Evolutionary conservation across 2,329 filamentous ascomycete genomes (phyloP).

Genomic region (Neofusicoccum sp.): DNA sequence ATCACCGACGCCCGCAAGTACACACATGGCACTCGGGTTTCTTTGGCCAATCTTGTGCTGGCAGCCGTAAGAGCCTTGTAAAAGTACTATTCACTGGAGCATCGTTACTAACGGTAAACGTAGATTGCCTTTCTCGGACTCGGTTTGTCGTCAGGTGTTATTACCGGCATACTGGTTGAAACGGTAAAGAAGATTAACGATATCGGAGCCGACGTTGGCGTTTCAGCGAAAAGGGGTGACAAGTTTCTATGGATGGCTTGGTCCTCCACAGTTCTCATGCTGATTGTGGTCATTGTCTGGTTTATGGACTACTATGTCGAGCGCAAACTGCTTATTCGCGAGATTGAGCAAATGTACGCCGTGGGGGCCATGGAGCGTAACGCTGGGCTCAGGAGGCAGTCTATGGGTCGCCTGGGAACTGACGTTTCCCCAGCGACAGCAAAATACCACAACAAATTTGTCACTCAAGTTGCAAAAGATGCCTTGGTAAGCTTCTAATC

Average conservation of each 20-base stretch:
- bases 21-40: conserved; percentile 43
- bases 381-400: background rate
- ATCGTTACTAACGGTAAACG: background rate
- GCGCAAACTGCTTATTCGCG: background rate
- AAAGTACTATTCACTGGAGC: background rate
- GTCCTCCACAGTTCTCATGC: conserved; percentile 49
- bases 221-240: conserved; percentile 50
- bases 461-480: conserved; percentile 3
- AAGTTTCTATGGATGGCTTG: conserved; percentile 59
- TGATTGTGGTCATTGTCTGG: conserved; percentile 21
- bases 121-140: conserved; percentile 54
- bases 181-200: conserved; percentile 53
- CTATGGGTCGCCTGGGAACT: background rate
- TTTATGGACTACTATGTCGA: conserved; percentile 16
- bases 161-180: conserved; percentile 59
- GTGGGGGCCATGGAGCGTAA: background rate
- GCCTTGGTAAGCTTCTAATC: background rate
- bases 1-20: conserved; percentile 44
- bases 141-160: conserved; percentile 72
- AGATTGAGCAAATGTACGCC: conserved; percentile 11
- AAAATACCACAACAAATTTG: background rate
- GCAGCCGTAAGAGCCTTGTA: background rate
- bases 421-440: background rate
- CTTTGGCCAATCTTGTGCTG: conserved; percentile 50
- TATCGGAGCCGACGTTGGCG: conserved; percentile 48